Percentiles rank a stretch among this genome's conserved stretches.
Conservation (phyloP, 1,284 basidiomycete genomes). For the Entoloma clypeatum region DNA sequence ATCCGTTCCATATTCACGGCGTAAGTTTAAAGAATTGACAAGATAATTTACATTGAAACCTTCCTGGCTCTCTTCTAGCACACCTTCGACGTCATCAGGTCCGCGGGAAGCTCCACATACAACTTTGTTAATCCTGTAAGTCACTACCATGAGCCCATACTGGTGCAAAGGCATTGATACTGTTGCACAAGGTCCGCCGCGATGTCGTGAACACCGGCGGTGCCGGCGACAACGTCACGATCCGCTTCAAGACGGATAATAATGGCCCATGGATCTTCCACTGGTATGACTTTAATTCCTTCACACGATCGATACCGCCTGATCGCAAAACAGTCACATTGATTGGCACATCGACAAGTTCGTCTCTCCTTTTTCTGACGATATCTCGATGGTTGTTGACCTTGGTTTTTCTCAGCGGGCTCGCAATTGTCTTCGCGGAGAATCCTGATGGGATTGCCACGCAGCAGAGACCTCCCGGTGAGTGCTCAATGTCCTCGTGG, state of each 20-base stretch:
- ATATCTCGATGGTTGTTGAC: background rate
- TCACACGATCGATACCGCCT: too few species aligned
- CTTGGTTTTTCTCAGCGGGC: constrained; percentile 21
- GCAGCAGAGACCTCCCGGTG: constrained; percentile 19
- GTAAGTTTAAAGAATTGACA: too few species aligned
- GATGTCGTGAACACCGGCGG: constrained; percentile 22
- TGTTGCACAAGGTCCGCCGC: background rate
- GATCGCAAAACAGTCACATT: constrained; percentile 27
- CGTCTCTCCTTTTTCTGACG: constrained; percentile 3
- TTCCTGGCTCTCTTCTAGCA: too few species aligned
- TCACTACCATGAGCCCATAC: too few species aligned
- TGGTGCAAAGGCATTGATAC: too few species aligned
- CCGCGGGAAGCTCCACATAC: too few species aligned
- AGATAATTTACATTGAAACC: too few species aligned
- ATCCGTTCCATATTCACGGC: too few species aligned
- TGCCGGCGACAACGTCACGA: constrained; percentile 5
- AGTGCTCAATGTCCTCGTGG: constrained; percentile 1
- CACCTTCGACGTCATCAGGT: too few species aligned
- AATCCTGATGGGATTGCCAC: constrained; percentile 18
- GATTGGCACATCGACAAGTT: constrained; percentile 37
- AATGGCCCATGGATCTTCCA: constrained; percentile 40
- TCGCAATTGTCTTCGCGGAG: constrained; percentile 35
- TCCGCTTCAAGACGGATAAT: constrained; percentile 9
- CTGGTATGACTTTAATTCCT: constrained; percentile 18
- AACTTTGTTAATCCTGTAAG: too few species aligned